A percentile compares a stretch with the other conserved stretches of the same genome.
Conservation (phyloP, 768 basidiomycete genomes). For the Xerocomus brunneocitrinus region DNA sequence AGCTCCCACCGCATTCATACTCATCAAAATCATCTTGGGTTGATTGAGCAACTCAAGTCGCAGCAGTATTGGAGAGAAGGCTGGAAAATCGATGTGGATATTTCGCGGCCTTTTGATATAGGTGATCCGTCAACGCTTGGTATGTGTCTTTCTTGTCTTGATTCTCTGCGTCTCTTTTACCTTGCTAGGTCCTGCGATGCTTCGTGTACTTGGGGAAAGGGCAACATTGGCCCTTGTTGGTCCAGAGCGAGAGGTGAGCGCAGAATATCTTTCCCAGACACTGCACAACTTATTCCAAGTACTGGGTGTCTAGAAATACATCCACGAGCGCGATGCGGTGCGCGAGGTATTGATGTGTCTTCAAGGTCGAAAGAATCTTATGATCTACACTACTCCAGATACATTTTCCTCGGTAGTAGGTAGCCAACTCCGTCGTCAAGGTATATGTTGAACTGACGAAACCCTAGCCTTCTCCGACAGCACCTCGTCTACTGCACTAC, state of each 20-base stretch:
- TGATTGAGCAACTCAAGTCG: slow-evolving; percentile 57
- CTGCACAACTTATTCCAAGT: not conserved
- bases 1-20: not conserved
- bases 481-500: slow-evolving; percentile 62
- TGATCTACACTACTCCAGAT: slow-evolving; percentile 38
- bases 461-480: slow-evolving; percentile 42
- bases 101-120: slow-evolving; percentile 49
- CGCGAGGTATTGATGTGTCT: slow-evolving; percentile 72
- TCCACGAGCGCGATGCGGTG: slow-evolving; percentile 71
- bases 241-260: slow-evolving; percentile 39
- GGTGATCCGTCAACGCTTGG: slow-evolving; percentile 74
- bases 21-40: slow-evolving; percentile 36
- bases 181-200: slow-evolving; percentile 42
- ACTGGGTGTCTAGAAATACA: slow-evolving; percentile 47
- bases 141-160: slow-evolving; percentile 20
- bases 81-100: slow-evolving; percentile 49
- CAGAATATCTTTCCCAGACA: not conserved
- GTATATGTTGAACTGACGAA: not conserved
- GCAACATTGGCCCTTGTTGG: slow-evolving; percentile 37
- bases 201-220: slow-evolving; percentile 36
- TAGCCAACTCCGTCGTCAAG: not conserved
- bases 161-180: not conserved
- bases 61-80: slow-evolving; percentile 73
- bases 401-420: slow-evolving; percentile 33
- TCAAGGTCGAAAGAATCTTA: slow-evolving; percentile 64